phyloP scores from a whole-genome alignment of 495 filamentous ascomycete genomes.

The Aspergillus mulundensis region DNA sequence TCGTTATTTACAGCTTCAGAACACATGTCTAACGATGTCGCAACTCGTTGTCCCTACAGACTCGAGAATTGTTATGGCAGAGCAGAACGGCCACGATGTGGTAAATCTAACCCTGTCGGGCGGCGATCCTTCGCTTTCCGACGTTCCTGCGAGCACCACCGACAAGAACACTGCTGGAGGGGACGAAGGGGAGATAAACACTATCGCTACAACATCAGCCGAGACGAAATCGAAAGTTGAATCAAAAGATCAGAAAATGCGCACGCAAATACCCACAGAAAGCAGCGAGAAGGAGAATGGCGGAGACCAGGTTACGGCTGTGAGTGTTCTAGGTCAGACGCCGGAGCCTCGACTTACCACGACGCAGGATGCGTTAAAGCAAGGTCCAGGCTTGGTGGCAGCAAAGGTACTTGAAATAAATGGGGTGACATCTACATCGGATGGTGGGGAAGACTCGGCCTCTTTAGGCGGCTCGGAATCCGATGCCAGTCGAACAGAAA shows the following conservation, averaged over 20 bases:
- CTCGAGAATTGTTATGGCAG: conserved; percentile 75
- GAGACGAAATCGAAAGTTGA: conserved; percentile 27
- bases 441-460: conserved; percentile 43
- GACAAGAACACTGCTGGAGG: conserved; percentile 51
- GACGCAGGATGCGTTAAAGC: conserved; percentile 33
- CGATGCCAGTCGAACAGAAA: conserved; percentile 48
- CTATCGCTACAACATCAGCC: conserved; percentile 32
- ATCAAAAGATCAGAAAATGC: conserved; percentile 25
- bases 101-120: conserved; percentile 73
- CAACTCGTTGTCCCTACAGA: conserved; percentile 39
- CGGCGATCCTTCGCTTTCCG: conserved; percentile 67
- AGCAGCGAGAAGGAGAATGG: conserved; percentile 28
- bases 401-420: conserved; percentile 44
- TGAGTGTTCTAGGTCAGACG: conserved; percentile 21
- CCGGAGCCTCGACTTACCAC: conserved; percentile 19
- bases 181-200: conserved; percentile 49
- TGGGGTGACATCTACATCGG: conserved; percentile 36
- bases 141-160: conserved; percentile 64
- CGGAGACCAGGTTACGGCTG: conserved; percentile 26
- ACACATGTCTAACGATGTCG: conserved; percentile 36
- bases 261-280: conserved; percentile 17
- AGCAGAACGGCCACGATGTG: conserved; percentile 72
- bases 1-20: conserved; percentile 21
- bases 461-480: conserved; percentile 47
- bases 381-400: conserved; percentile 34